Base-by-base conservation (phyloP, 306 rosid genomes). In the Malus sylvestris region DNA sequence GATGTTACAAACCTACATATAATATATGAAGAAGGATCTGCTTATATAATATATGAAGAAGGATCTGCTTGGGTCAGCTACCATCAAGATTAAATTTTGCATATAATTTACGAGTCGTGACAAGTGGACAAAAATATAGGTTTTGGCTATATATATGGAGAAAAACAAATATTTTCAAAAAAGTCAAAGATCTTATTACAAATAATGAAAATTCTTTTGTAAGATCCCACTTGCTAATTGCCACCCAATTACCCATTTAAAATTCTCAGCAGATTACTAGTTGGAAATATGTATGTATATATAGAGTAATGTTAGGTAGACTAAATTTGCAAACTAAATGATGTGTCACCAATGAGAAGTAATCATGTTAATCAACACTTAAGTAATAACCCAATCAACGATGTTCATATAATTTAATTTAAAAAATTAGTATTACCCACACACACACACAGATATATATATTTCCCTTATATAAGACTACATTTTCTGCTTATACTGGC, bases 51-150 rank as follows among this genome's bases (percentile, higher is more conserved):
- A 79, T 53, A 51, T 52, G 10, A 69, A 19, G 51, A 71, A 80
- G 76, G 75, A 83, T 83, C 71, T 80, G 73, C 88, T 82, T 88
- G 84, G 91, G 87, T 88, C 80, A 90, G 87, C 93, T 80, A 81
- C 86, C 83, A 76, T 67, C 53, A 78, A 78, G 69, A 72, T 68
- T 55, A 20, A 75, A 19, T 76, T 19, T 74, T 85, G 74, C 79
- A 78, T 78, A 71, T 22, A 79, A 73, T 81, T 77, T 76, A 18
- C 70, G 72, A 42, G 83, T 45, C 70, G 76, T 81, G 72, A 67
- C 85, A 78, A 60, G 20, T 68, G 65, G 89, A 81, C 84, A 86
- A 78, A 74, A 78, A 72, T 46, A 76, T 65, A 63, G 55, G 80
- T 62, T 80, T 74, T 61, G 68, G 57, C 19, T 63, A 35, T 40